Evolutionary conservation across 2,329 filamentous ascomycete genomes (phyloP).

Genomic region (Fusarium abutilonis): DNA sequence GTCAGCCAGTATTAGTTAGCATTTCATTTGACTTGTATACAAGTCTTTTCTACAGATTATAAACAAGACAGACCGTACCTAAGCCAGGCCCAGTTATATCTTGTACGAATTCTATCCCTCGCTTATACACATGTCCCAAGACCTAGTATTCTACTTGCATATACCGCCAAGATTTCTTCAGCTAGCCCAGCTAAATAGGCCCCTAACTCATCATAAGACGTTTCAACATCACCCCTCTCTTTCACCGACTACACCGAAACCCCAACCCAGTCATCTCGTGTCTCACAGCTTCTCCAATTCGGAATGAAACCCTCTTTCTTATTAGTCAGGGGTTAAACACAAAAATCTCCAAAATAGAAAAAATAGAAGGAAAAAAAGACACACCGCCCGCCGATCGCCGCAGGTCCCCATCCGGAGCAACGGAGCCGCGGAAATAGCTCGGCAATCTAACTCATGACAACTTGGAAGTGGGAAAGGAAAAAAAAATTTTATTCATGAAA

Average conservation of each 20-base stretch:
- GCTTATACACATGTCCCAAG: no score
- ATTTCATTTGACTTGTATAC: no score
- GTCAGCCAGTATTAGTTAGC: no score
- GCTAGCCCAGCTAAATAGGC: neutral
- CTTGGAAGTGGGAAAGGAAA: neutral
- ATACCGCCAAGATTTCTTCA: neutral
- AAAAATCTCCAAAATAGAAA: constrained; percentile 15
- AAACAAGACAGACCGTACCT: no score
- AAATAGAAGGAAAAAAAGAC: neutral
- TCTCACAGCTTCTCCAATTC: constrained; percentile 24
- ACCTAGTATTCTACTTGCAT: no score
- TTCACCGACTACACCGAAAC: neutral
- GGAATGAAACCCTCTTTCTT: neutral
- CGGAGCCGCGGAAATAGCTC: constrained; percentile 41
- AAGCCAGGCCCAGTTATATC: no score
- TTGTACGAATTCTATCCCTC: no score
- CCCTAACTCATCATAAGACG: no score
- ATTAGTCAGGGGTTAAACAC: constrained; percentile 19
- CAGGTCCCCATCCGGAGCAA: constrained; percentile 35
- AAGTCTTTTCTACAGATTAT: no score
- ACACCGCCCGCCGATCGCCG: constrained; percentile 30
- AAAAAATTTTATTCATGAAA: constrained; percentile 5
- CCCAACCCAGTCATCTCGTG: constrained; percentile 21
- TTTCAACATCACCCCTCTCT: neutral
- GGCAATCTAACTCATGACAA: constrained; percentile 25